Evolutionary conservation across 148 eudicot genomes (phyloP).

Genomic region (Beta vulgaris): DNA sequence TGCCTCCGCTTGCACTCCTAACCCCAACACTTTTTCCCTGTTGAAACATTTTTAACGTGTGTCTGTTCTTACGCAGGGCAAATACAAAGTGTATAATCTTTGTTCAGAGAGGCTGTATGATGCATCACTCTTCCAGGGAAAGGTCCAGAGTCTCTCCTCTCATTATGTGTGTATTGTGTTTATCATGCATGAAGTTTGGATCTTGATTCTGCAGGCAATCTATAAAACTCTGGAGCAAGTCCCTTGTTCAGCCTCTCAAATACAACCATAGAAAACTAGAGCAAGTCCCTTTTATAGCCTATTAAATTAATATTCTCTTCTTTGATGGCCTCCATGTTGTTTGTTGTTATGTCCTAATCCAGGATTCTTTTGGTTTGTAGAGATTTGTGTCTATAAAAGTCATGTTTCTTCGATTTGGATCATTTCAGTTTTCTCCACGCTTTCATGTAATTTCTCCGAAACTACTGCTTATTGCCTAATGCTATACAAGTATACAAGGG

Average conservation of each 20-base stretch:
- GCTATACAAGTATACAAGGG: background rate
- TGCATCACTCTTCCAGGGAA: conserved; percentile 87
- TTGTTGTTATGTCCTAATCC: background rate
- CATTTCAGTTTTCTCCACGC: background rate
- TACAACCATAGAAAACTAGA: conserved; percentile 6
- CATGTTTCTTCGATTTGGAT: background rate
- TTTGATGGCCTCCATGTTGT: background rate
- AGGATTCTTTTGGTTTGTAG: no score
- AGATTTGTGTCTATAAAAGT: background rate
- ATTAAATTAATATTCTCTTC: background rate
- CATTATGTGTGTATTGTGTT: background rate
- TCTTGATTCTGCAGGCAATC: background rate
- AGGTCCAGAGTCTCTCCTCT: conserved; percentile 48
- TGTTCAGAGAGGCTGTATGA: conserved; percentile 94
- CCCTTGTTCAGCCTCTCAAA: no score
- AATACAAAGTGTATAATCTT: conserved; percentile 93
- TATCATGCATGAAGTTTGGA: background rate
- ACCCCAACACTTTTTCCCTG: no score
- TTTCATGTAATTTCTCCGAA: background rate
- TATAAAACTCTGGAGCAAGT: background rate
- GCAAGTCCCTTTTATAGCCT: background rate
- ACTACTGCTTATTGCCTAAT: no score
- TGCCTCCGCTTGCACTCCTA: no score
- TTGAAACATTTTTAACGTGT: background rate
- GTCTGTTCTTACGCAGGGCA: conserved; percentile 54